These are phyloP conservation scores for Rhinocladiella mackenziei DNA, from an alignment of 2,329 filamentous ascomycete species.

Conservation along the genomic window DNA sequence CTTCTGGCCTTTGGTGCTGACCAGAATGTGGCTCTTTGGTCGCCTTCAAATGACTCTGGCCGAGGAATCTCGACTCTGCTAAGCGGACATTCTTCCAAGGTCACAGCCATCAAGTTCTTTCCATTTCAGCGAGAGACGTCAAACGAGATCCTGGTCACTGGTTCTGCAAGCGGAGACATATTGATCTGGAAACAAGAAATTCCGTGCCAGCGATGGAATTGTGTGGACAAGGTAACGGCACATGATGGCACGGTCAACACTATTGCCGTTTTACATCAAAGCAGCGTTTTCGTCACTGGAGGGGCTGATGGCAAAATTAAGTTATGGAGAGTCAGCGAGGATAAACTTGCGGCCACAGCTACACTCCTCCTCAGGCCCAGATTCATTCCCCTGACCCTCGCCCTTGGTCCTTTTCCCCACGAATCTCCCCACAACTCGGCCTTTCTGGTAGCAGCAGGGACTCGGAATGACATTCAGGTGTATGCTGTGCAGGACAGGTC, in stretches of 20 bases:
- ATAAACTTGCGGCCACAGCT: slow-evolving; percentile 55
- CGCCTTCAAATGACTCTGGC: slow-evolving; percentile 47
- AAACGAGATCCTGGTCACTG: slow-evolving; percentile 64
- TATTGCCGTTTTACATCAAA: slow-evolving; percentile 46
- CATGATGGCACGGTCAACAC: slow-evolving; percentile 74
- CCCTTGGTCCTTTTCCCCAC: slow-evolving; percentile 59
- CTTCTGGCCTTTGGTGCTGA: slow-evolving; percentile 85
- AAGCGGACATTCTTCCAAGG: slow-evolving; percentile 69
- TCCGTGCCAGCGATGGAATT: slow-evolving; percentile 36
- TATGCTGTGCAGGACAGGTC: slow-evolving; percentile 56
- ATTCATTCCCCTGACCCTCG: slow-evolving; percentile 76
- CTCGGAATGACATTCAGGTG: slow-evolving; percentile 74
- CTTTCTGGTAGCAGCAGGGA: slow-evolving; percentile 80
- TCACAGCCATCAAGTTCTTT: slow-evolving; percentile 81
- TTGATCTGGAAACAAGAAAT: slow-evolving; percentile 54
- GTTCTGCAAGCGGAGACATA: slow-evolving; percentile 74
- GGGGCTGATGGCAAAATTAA: slow-evolving; percentile 61
- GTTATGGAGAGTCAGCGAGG: slow-evolving; percentile 60
- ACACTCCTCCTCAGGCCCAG: slow-evolving; percentile 69
- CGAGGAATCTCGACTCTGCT: slow-evolving; percentile 65
- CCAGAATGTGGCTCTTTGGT: slow-evolving; percentile 84
- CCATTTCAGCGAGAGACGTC: slow-evolving; percentile 44
- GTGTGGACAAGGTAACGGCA: slow-evolving; percentile 52
- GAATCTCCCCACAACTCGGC: slow-evolving; percentile 46
- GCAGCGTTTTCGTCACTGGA: slow-evolving; percentile 54